Evolutionary conservation across 2,329 filamentous ascomycete genomes (phyloP).

Genomic region (Ceratocystis cubensis): DNA sequence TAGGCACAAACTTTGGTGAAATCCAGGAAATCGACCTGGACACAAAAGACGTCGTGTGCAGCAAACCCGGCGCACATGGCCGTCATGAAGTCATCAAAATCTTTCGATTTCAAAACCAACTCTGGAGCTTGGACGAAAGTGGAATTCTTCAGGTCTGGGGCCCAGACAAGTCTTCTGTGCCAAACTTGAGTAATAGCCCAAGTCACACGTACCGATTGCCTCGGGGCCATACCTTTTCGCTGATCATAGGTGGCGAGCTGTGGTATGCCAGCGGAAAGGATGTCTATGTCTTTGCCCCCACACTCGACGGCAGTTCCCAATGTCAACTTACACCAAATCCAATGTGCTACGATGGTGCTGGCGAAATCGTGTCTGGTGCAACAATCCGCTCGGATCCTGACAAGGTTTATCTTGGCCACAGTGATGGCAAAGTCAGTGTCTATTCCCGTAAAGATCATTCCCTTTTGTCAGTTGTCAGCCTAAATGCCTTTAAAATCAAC

Average conservation of each 20-base stretch:
- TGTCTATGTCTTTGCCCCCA: slow-evolving; percentile 70
- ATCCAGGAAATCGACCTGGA: slow-evolving; percentile 77
- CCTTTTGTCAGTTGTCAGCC: slow-evolving; percentile 67
- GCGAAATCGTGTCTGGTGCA: slow-evolving; percentile 78
- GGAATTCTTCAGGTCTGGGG: slow-evolving; percentile 82
- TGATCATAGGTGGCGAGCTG: slow-evolving; percentile 70
- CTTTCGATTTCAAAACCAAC: slow-evolving; percentile 70
- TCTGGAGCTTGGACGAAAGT: slow-evolving; percentile 89
- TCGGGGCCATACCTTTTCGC: slow-evolving; percentile 73
- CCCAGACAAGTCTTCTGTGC: slow-evolving; percentile 56
- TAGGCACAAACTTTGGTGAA: slow-evolving; percentile 80
- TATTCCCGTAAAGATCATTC: slow-evolving; percentile 67
- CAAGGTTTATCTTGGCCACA: slow-evolving; percentile 79
- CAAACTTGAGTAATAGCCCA: slow-evolving; percentile 61
- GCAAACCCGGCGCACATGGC: slow-evolving; percentile 59
- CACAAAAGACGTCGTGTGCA: slow-evolving; percentile 56
- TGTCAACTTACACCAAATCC: slow-evolving; percentile 66
- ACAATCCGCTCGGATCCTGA: slow-evolving; percentile 61
- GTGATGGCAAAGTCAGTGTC: slow-evolving; percentile 88
- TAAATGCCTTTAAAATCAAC: slow-evolving; percentile 94
- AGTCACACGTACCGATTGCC: slow-evolving; percentile 63
- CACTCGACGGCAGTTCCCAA: slow-evolving; percentile 50
- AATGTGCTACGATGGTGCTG: slow-evolving; percentile 57
- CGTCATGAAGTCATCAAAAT: slow-evolving; percentile 73
- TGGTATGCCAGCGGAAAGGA: slow-evolving; percentile 86